Evolutionary conservation across 140 eudicot genomes (phyloP).

Genomic region (Stevia rebaudiana): DNA sequence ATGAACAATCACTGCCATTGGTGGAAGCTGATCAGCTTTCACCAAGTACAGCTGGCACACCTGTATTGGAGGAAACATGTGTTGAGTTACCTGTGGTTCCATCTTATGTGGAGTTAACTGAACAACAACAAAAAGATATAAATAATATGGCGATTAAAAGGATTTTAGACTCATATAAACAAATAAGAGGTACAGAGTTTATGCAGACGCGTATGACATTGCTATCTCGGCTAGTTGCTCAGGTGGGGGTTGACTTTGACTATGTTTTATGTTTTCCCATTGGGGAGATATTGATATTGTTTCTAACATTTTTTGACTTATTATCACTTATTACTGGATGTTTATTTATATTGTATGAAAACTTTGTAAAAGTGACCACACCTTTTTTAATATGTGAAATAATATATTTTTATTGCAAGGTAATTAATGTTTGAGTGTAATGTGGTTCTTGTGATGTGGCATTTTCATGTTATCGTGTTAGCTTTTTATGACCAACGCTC

Average conservation of each 20-base stretch:
- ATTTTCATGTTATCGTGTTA: background rate
- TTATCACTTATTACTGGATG: background rate
- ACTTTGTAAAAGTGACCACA: background rate
- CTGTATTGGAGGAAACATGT: constrained; percentile 44
- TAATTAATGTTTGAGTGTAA: background rate
- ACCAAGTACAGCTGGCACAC: constrained; percentile 42
- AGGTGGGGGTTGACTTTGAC: constrained; percentile 62
- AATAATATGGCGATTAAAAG: constrained; percentile 53
- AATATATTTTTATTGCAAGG: background rate
- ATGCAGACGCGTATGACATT: constrained; percentile 67
- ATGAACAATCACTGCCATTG: constrained; percentile 31
- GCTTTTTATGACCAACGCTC: background rate
- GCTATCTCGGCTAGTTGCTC: constrained; percentile 89
- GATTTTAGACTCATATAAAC: constrained; percentile 55
- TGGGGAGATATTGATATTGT: constrained; percentile 13
- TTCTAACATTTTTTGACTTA: constrained; percentile 17
- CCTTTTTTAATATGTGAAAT: background rate
- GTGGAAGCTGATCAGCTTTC: constrained; percentile 58
- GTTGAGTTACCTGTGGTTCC: constrained; percentile 67
- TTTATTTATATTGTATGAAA: background rate
- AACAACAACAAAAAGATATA: constrained; percentile 46
- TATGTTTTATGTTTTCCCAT: constrained; percentile 24
- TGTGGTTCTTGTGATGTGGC: background rate
- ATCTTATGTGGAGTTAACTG: constrained; percentile 54
- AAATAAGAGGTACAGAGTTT: constrained; percentile 41